Percentiles rank a stretch among this genome's conserved stretches.
Evolutionary conservation across 495 filamentous ascomycete species (phyloP).

Genomic region (Trichoderma gamsii): DNA sequence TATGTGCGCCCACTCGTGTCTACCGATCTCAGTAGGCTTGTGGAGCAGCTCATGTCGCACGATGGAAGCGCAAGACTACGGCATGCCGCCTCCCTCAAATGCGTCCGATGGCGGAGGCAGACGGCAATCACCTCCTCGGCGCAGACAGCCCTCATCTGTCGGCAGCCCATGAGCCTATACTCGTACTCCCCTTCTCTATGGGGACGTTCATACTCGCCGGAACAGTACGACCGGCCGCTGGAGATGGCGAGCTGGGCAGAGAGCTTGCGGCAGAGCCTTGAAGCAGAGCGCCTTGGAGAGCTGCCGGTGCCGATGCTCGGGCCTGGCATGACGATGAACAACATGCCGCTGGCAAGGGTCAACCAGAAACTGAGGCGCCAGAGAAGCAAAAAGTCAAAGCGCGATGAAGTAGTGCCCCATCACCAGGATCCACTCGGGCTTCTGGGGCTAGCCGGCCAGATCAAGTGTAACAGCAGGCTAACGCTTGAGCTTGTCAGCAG

Average conservation of each 20-base stretch:
- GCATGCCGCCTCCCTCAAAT: conserved; percentile 80
- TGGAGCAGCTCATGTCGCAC: conserved; percentile 67
- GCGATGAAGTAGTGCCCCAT: conserved; percentile 31
- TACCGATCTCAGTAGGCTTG: conserved; percentile 68
- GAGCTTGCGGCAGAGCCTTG: conserved; percentile 13
- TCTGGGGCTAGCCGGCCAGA: conserved; percentile 60
- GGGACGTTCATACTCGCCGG: background rate
- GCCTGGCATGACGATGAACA: conserved; percentile 14
- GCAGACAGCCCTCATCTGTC: conserved; percentile 7
- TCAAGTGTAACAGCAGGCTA: conserved; percentile 59
- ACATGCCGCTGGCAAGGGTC: conserved; percentile 15
- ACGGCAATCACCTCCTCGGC: background rate
- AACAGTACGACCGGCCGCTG: conserved; percentile 13
- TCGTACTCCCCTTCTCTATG: background rate
- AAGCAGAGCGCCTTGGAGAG: conserved; percentile 11
- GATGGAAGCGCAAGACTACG: conserved; percentile 82
- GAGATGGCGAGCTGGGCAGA: conserved; percentile 16
- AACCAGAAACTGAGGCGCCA: conserved; percentile 16
- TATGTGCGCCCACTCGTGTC: conserved; percentile 79
- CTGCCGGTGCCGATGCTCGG: conserved; percentile 15
- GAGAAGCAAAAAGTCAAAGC: conserved; percentile 17
- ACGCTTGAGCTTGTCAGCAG: conserved; percentile 74
- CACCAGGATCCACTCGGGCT: conserved; percentile 71
- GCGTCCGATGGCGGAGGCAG: conserved; percentile 56
- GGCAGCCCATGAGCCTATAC: conserved; percentile 1